Base-by-base conservation (phyloP, 176 grass and related monocot species). In the Aegilops umbellulata region DNA sequence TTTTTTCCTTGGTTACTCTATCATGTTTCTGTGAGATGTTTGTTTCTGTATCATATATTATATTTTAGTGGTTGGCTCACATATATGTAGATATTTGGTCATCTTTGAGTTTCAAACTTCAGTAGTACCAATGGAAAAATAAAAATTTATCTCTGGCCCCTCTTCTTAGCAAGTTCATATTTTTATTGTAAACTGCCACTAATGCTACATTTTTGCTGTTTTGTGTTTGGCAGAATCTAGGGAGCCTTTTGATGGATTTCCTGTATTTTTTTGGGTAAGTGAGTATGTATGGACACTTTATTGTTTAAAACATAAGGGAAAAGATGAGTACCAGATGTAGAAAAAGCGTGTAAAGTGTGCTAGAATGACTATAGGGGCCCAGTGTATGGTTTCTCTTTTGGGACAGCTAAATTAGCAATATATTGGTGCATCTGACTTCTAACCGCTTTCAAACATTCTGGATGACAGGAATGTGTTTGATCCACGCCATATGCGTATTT, bases 181-280 rank as follows among this genome's bases (percentile, higher is more conserved):
- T 84, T 47, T 82, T 64, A 17, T 80, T 72, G 11, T 66, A 67
- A 66, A 51, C 30, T 70, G 65, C 22, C 22, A 82, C 46, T 85
- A 78, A 66, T 78, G 16, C 5, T 65, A 36, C 65, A 58, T 49
- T 38, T 15, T 26, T 83, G 58, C 38, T 12, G 62, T 30, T 67
- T 79, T 76, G 36, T 75, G 32, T 77, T 81, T 82, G 58, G 42
- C 92, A 98, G 96, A 98, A 98, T 83, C 89, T 98, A 82, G 96
- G 96, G 49, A 90, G 90, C 81, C 96, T 98, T 94, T 88, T 98
- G 92, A 98, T 98, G 92, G 93, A 95, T 46, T 98, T 98, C 82
- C 80, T 98, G 22, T 98, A 98, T 88, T 98, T 98, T 35, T 98
- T 98, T 88, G 96, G 96, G 96, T 98, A 85, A 95, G 86, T 22